Evolutionary conservation across 768 basidiomycete genomes (phyloP), one percentile per base, ranked within the genome.

Genomic region (Crassisporium funariophilum): DNA sequence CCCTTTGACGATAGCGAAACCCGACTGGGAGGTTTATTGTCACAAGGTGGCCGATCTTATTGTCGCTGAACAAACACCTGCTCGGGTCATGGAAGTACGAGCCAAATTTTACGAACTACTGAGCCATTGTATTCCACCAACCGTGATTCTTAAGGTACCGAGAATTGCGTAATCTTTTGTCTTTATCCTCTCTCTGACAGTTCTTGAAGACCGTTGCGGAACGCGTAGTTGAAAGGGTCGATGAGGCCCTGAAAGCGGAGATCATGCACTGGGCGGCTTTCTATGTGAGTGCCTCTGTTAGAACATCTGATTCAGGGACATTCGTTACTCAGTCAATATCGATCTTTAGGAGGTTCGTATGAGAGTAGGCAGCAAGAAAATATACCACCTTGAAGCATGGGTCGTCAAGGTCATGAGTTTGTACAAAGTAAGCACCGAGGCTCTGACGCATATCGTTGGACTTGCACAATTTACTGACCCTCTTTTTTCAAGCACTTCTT

Each of bases 11-110:
- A 92, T 95, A 46, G 92, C 94, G 11, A 94, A 98, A 67, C 94
- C 97, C n/a, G 97, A 99, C 61, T 99, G 97, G 97, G 97, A 99
- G 66, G 90, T 88, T 9, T 99, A 97, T 63, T 97, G 95, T 56
- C 76, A 85, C 55, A 92, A 93, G 63, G 85, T 98, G 9, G 94
- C 88, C 11, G 92, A 95, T 64, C 70, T 90, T 59, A 94, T 99
- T 52, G 72, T 98, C 13, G 76, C 81, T 50, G 92, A 97, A 58
- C 97, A 99, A 68, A 82, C 84, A 21, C 93, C 97, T 15, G 81
- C 85, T 44, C 82, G 84, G 47, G 83, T 98, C 39, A 87, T 97
- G 81, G 91, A 93, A 66, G 90, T 99, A 13, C 81, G 97, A 48
- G 78, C 81, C 27, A 98, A 95, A 70, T 78, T 98, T 39, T 99